Evolutionary conservation across 225 moss, liverwort and hornwort species (phyloP), one percentile per base, ranked within the genome.

Genomic region (Thuidium tamariscinum): DNA sequence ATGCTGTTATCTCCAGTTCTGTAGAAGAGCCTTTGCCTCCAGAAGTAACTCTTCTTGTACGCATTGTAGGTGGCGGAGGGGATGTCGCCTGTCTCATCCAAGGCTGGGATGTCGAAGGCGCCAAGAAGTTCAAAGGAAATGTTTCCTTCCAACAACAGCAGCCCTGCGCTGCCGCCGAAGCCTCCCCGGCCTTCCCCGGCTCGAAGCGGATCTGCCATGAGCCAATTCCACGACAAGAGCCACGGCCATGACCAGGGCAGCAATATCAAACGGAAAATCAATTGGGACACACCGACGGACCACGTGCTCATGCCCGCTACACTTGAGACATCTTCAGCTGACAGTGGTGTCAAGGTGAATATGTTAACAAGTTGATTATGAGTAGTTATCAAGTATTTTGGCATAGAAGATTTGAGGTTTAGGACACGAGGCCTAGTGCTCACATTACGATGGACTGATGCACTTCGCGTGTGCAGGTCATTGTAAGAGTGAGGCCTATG

Each of bases 291-390:
- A 11, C 84, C 86, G 60, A 42, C 87, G 16, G 97, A 95, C 13
- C 87, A 83, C 41, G 32, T 69, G 27, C 49, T 82, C 30, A 57
- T 66, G 55, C 80, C 83, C 39, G 18, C 84, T 48, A 37, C 74
- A 17, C 75, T 82, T 34, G 97, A 93, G 42, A 44, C 65, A 16
- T 82, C 78, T 86, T 87, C 89, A 26, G 80, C 84, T 66, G 99
- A 99, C 84, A 92, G 94, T 59, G 99, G 99, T 55, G 99, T 99
- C 5, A 95, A 97, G 97, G 98, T 97, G 44, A 57, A 64, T 77
- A 34, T 42, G 18, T 34, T 25, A 16, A 44, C n/a, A 11, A 19
- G 13, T 10, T 70, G 16, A 11, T 68, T 39, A 26, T 70, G 14
- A 17, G 26, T 16, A 42, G 18, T 10, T 20, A 19, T 62, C 16